These are phyloP conservation scores for Myriosclerotinia duriaeana DNA, from an alignment of 2,329 filamentous ascomycete species.

Conservation along the genomic window DNA sequence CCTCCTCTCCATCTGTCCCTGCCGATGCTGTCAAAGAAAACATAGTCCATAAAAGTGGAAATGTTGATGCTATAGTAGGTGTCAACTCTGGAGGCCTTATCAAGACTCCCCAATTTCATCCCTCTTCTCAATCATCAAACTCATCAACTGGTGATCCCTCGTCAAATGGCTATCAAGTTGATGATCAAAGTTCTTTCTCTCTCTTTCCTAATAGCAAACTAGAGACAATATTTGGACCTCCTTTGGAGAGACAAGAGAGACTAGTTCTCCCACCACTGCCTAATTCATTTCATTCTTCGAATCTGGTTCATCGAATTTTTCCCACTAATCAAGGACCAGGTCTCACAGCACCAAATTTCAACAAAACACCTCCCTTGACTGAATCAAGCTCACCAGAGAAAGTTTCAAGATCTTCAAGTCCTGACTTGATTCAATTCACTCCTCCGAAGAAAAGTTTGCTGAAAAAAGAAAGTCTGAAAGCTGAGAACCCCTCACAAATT, in stretches of 20 bases:
- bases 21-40: background rate
- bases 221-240: background rate
- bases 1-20: background rate
- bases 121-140: background rate
- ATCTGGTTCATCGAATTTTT: background rate
- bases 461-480: background rate
- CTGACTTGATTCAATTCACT: slow-evolving; percentile 17
- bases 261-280: background rate
- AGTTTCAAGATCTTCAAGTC: background rate
- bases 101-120: background rate
- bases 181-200: background rate
- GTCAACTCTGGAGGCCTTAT: no score
- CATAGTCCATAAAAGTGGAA: background rate
- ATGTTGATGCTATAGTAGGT: background rate
- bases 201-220: background rate
- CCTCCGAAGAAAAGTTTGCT: background rate
- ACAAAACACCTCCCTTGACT: background rate
- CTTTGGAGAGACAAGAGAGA: background rate
- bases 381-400: background rate
- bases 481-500: background rate
- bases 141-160: no score
- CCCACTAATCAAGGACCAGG: background rate
- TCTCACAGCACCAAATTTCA: background rate
- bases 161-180: slow-evolving; percentile 9
- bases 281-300: background rate